Evolutionary conservation across 768 basidiomycete species (phyloP), one percentile per base, ranked within the genome.

Genomic region (Termitomyces sp.): DNA sequence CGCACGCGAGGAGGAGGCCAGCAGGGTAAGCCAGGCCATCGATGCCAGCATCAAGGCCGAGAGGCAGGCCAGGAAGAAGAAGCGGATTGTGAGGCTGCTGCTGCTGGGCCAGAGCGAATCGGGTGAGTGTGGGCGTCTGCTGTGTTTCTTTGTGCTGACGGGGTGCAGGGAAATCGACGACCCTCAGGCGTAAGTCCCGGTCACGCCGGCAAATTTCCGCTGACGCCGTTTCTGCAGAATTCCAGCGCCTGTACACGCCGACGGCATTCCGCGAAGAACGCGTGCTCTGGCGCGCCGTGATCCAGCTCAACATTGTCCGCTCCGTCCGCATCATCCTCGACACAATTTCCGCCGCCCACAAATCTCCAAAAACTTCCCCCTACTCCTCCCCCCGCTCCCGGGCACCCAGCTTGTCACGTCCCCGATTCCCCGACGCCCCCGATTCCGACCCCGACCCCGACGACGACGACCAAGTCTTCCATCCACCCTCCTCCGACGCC

Each of bases 91-190:
- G 54, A 75, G 87, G 57, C 77, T 92, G 14, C 73, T 92, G 44
- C 75, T 92, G 21, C 81, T 92, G 1, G 90, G 90, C 7, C 90
- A 92, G 76, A 89, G 86, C 73, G 90, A 92, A 75, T 89, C 85
- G 7, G 89, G 89, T 86, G 68, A 62, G 85, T 71, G 32, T 52
- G n/a, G n/a, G 35, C 7, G 34, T 4, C 25, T 23, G 31, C 43
- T 40, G 16, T n/a, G 40, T 45, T 37, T 7, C 23, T 53, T n/a
- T 11, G 6, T 31, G 17, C 47, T 16, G 17, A 41, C 45, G 23
- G 55, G 53, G 3, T 60, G 23, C 58, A 90, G 89, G 88, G 59
- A 91, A 90, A 74, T 90, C 87, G 0, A 92, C 89, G 1, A 91
- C 90, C 1, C 76, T 92, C 34, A 77, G 90, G 67, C 90, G 89